A percentile compares a stretch with the other conserved stretches of the same genome.
Evolutionary conservation across 164 flowering plant species (phyloP).

Genomic region (Cinnamomum micranthum): DNA sequence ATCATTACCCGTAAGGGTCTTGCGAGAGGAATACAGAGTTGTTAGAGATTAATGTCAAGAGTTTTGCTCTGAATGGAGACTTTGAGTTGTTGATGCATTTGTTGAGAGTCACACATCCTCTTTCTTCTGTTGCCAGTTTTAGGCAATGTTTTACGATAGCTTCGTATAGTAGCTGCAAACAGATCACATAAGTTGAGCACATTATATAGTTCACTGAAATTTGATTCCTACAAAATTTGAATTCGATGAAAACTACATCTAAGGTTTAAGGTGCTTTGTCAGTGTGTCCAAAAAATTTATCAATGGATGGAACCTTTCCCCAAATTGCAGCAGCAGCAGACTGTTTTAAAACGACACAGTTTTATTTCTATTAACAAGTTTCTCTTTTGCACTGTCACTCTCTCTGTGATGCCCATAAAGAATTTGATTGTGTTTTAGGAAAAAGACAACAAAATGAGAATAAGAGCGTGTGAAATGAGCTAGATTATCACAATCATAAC

Average conservation of each 20-base stretch:
- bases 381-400: background rate
- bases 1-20: slow-evolving; percentile 9
- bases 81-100: background rate
- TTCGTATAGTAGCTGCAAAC: slow-evolving; percentile 6
- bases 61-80: background rate
- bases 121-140: background rate
- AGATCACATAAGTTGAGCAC: background rate
- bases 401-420: no score
- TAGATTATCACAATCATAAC: no score
- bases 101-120: slow-evolving; percentile 9
- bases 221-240: background rate
- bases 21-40: background rate
- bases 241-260: background rate
- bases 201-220: no score
- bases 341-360: no score
- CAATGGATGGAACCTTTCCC: background rate
- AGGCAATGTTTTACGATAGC: background rate
- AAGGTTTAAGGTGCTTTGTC: no score
- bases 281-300: no score
- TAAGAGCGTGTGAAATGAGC: no score
- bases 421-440: no score
- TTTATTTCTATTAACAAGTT: background rate
- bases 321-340: background rate
- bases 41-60: background rate
- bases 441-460: no score